Base-by-base conservation (phyloP, 1,284 basidiomycete genomes). In the Acaromyces ingoldii region DNA sequence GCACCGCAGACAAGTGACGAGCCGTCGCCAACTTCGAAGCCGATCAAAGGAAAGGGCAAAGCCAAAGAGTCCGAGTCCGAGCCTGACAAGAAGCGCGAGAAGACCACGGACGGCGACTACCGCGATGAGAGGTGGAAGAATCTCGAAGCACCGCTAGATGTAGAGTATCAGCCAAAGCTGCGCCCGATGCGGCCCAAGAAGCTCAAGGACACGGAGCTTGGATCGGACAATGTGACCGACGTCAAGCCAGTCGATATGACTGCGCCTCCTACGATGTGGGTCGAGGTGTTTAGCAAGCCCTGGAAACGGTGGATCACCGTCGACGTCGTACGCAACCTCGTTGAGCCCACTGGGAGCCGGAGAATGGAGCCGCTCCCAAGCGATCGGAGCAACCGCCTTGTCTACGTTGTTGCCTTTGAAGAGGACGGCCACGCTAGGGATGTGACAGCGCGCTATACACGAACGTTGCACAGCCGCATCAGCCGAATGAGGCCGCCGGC, bases 391-490 rank as follows among this genome's bases (percentile, higher is more conserved):
- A 93, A 96, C 69, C 83, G 89, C 47, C 87, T 98, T 82, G 77
- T 89, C 6, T 99, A 98, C 76, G 92, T 98, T 1, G 78, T 97
- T 1, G 92, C 87, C 0, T 86, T 91, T 45, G 95, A 99, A 76
- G 93, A 98, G 79, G 81, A 82, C 59, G 80, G 80, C 0, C 78
- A 78, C 53, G 80, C 79, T 4, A 74, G 80, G 42, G 81, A 82
- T 60, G 80, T 82, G 1, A 82, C 81, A 0, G 65, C 79, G 13
- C 73, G 81, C 2, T 82, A 82, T 76, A 88, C 92, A 0, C 84
- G 82, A 63, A 84, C 89, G 57, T 93, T 86, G 72, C 83, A 84
- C 11, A 84, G 88, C 0, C 90, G 88, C 74, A 85, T 91, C 2
- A 81, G 83, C 10, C 91, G 92, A 72, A 79, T 85, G 31, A 87